Conservation (phyloP, 2,329 filamentous ascomycete genomes). For the Colletotrichum lentis region DNA sequence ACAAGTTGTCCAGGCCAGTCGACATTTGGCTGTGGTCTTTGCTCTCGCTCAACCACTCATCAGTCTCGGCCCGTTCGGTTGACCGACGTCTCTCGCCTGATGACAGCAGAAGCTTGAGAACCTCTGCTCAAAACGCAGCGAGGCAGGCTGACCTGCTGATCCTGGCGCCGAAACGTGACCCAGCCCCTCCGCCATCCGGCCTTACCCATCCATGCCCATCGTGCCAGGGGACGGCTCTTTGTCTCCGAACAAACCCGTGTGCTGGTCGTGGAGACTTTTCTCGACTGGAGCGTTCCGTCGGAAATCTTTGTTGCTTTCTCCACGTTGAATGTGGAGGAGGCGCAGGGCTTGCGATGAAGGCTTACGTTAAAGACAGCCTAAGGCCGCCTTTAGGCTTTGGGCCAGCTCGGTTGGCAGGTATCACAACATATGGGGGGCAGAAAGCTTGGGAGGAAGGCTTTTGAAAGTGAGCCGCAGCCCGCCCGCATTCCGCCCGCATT, state of each 20-base stretch:
- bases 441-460: neutral
- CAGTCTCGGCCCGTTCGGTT: constrained; percentile 5
- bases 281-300: neutral
- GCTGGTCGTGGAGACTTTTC: neutral
- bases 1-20: constrained; percentile 16
- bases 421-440: constrained; percentile 2
- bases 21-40: constrained; percentile 30
- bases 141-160: constrained; percentile 15
- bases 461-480: neutral
- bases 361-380: neutral
- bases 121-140: constrained; percentile 22
- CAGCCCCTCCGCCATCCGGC: constrained; percentile 27
- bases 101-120: constrained; percentile 4
- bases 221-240: constrained; percentile 22
- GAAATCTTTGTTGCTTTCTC: neutral
- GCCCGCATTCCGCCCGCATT: neutral
- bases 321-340: constrained; percentile 17
- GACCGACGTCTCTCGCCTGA: neutral
- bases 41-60: constrained; percentile 14
- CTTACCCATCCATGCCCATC: constrained; percentile 39
- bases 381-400: neutral
- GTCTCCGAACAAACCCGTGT: neutral
- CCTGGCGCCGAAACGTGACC: constrained; percentile 28
- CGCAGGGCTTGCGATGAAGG: constrained; percentile 20
- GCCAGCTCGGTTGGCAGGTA: constrained; percentile 1